Evolutionary conservation across 2,329 filamentous ascomycete genomes (phyloP).

Genomic region (Alternaria triticina): DNA sequence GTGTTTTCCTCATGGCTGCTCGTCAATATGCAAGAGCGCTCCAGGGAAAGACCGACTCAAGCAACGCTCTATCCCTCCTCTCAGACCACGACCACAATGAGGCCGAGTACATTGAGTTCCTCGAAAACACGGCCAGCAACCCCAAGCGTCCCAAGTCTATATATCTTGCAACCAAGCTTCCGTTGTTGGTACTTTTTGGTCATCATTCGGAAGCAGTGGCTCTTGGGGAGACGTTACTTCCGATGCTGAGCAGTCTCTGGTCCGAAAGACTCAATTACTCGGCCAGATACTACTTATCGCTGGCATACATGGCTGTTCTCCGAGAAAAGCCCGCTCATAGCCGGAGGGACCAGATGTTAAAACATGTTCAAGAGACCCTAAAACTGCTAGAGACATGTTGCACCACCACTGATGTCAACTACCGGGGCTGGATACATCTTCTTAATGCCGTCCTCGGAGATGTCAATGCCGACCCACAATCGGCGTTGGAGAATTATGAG

Average conservation of each 20-base stretch:
- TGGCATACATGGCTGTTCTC: constrained; percentile 50
- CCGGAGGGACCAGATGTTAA: constrained; percentile 57
- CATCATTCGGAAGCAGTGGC: constrained; percentile 51
- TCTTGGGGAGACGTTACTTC: constrained; percentile 51
- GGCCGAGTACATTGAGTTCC: constrained; percentile 59
- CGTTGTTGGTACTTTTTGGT: constrained; percentile 52
- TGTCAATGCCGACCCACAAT: constrained; percentile 59
- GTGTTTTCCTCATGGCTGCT: constrained; percentile 70
- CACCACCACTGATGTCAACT: constrained; percentile 71
- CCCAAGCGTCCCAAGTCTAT: constrained; percentile 69
- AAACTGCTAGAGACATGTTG: constrained; percentile 70
- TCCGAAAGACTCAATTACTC: constrained; percentile 53
- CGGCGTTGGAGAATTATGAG: constrained; percentile 70
- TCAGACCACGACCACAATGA: constrained; percentile 71
- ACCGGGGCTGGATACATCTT: constrained; percentile 71
- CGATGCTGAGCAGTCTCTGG: constrained; percentile 52
- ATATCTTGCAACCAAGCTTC: constrained; percentile 65
- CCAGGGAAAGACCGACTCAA: constrained; percentile 72
- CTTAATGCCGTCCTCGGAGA: constrained; percentile 74
- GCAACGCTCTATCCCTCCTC: constrained; percentile 64
- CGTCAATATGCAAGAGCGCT: constrained; percentile 72
- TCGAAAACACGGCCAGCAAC: constrained; percentile 59
- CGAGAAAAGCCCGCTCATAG: constrained; percentile 45
- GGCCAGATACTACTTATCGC: constrained; percentile 51
- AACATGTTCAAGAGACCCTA: constrained; percentile 62